These are phyloP conservation scores for Hemileccinum impolitum DNA, from an alignment of 768 basidiomycete species.

Conservation along the genomic window DNA sequence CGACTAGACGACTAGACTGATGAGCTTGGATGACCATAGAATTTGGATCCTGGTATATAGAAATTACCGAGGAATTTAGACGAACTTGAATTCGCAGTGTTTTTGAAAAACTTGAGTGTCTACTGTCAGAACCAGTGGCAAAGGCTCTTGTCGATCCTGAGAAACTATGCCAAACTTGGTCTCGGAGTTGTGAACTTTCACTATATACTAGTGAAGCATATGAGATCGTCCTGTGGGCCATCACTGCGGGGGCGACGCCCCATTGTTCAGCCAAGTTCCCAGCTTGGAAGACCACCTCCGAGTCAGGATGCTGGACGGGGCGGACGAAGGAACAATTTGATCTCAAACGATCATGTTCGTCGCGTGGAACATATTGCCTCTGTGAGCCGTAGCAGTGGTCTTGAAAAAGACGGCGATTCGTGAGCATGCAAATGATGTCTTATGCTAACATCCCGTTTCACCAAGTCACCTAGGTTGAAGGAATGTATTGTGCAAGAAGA, in stretches of 20 bases:
- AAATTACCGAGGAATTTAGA: slow-evolving; percentile 1
- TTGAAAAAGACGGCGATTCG: slow-evolving; percentile 74
- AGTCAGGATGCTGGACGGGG: neutral
- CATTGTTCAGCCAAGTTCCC: neutral
- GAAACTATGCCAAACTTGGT: too few species aligned
- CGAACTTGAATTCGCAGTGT: neutral
- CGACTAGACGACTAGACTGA: neutral
- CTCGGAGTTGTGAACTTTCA: too few species aligned
- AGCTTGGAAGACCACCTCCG: neutral
- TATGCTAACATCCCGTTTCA: slow-evolving; percentile 4
- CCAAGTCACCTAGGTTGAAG: slow-evolving; percentile 52
- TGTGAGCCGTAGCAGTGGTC: slow-evolving; percentile 72
- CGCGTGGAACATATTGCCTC: slow-evolving; percentile 68
- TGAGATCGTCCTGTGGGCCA: slow-evolving; percentile 12
- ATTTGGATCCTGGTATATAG: neutral
- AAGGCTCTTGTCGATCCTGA: too few species aligned
- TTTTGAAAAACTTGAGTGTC: too few species aligned
- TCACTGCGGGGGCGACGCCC: slow-evolving; percentile 8
- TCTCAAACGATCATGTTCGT: slow-evolving; percentile 9
- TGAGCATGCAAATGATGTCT: slow-evolving; percentile 37
- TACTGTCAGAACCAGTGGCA: too few species aligned
- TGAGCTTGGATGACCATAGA: neutral
- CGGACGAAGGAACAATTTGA: neutral
- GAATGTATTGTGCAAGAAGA: slow-evolving; percentile 58
- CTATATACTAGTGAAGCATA: neutral